Evolutionary conservation across 257 asterid genomes (phyloP).

Genomic region (Ophiorrhiza pumila): DNA sequence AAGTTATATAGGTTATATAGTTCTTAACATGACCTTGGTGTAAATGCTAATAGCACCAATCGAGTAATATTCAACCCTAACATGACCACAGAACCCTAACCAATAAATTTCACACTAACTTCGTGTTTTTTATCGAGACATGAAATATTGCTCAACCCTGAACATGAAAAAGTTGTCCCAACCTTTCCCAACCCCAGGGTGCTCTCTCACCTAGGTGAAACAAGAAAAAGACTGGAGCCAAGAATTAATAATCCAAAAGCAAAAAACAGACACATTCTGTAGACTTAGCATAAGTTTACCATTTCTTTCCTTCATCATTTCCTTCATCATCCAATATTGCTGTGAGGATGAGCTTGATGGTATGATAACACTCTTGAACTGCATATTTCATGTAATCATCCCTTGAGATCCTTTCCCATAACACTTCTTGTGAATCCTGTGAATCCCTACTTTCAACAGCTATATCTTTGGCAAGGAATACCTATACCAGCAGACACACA

Average conservation of each 20-base stretch:
- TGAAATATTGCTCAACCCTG: neutral
- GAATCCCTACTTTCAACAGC: constrained; percentile 77
- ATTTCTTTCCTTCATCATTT: constrained; percentile 80
- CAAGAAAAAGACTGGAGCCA: neutral
- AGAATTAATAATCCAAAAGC: neutral
- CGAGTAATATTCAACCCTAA: neutral
- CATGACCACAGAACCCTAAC: neutral
- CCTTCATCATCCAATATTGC: constrained; percentile 75
- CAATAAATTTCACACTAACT: neutral
- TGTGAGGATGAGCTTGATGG: constrained; percentile 61
- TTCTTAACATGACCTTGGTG: neutral
- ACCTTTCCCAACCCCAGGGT: neutral
- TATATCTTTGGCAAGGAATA: constrained; percentile 88
- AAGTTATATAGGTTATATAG: neutral
- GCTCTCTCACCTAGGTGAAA: neutral
- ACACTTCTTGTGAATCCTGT: constrained; percentile 62
- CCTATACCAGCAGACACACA: constrained; percentile 28
- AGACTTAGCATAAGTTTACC: constrained; percentile 41
- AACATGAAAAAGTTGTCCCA: neutral
- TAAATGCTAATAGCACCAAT: neutral
- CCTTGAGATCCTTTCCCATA: constrained; percentile 89
- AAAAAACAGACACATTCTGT: neutral
- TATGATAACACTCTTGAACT: constrained; percentile 76
- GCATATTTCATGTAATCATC: constrained; percentile 98
- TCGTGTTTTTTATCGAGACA: neutral